phyloP scores from a whole-genome alignment of 2,329 filamentous ascomycete species.

The Trichoderma lentiforme region DNA sequence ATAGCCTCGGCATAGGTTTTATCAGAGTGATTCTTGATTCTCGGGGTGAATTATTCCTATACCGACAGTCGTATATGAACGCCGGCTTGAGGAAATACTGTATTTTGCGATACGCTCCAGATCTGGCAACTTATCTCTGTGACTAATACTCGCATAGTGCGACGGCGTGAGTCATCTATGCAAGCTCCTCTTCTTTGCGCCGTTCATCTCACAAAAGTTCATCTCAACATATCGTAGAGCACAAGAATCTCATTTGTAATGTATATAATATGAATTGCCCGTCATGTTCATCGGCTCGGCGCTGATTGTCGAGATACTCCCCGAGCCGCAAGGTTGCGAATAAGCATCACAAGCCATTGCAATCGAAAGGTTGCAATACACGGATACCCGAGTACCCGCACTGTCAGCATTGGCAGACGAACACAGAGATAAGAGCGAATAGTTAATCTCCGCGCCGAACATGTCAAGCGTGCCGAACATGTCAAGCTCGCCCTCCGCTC shows the following conservation, averaged over 20 bases:
- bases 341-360: not conserved
- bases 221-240: not conserved
- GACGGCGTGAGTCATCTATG: conserved; percentile 7
- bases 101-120: not conserved
- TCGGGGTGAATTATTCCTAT: not conserved
- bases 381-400: not conserved
- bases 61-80: not conserved
- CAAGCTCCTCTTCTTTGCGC: not conserved
- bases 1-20: not conserved
- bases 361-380: not conserved
- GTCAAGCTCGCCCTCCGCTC: conserved; percentile 17
- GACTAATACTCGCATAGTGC: not conserved
- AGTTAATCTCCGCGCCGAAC: not conserved
- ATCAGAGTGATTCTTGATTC: not conserved
- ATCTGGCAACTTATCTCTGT: not conserved
- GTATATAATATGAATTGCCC: not conserved
- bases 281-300: not conserved
- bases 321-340: not conserved
- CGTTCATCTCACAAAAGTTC: not conserved
- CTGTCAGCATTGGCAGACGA: not conserved
- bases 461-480: not conserved
- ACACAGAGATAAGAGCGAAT: not conserved
- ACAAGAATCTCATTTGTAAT: not conserved
- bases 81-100: not conserved
- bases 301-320: not conserved